Conservation (phyloP, 2,329 filamentous ascomycete species). For the Diaporthe sp. region DNA sequence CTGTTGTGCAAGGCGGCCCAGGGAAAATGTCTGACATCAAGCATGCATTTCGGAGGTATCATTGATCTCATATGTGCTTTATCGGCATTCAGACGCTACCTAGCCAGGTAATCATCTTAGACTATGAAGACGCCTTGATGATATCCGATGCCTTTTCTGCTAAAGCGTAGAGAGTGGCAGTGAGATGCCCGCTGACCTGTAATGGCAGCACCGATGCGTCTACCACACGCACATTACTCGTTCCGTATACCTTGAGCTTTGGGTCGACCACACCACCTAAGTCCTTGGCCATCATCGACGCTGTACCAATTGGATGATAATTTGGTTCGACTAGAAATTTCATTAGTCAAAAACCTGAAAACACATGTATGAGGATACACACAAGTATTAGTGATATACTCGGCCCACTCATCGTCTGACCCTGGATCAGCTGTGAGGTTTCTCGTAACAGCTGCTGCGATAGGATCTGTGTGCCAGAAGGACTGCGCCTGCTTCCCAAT, state of each 20-base stretch:
- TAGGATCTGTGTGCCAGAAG: slow-evolving; percentile 49
- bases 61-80: not conserved
- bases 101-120: not conserved
- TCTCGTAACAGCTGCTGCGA: slow-evolving; percentile 40
- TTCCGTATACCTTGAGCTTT: slow-evolving; percentile 58
- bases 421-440: slow-evolving; percentile 10
- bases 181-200: slow-evolving; percentile 60
- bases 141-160: slow-evolving; percentile 55
- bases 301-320: slow-evolving; percentile 41
- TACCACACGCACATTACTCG: slow-evolving; percentile 58
- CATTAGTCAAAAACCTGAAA: not conserved
- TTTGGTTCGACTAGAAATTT: slow-evolving; percentile 10
- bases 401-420: slow-evolving; percentile 28
- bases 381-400: slow-evolving; percentile 21
- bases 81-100: not conserved
- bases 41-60: not conserved
- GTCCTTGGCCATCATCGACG: slow-evolving; percentile 39
- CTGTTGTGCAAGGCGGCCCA: not conserved
- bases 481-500: slow-evolving; percentile 47
- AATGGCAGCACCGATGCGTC: slow-evolving; percentile 63
- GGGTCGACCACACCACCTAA: slow-evolving; percentile 58
- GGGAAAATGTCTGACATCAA: not conserved
- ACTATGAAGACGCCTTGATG: not conserved
- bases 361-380: not conserved
- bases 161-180: slow-evolving; percentile 64